phyloP scores from a whole-genome alignment of 306 rosid species.

The Lablab purpureus region DNA sequence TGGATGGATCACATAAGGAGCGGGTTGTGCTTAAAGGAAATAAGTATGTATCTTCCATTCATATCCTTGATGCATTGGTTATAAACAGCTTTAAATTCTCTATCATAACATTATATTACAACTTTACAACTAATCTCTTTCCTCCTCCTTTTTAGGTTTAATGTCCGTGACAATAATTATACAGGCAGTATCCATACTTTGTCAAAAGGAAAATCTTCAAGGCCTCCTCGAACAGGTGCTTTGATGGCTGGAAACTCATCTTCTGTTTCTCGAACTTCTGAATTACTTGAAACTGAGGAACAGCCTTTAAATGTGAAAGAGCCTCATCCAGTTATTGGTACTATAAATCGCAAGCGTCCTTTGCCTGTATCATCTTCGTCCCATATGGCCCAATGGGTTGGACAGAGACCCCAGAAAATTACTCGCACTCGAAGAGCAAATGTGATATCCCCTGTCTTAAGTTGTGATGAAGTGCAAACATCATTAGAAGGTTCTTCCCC shows the following conservation, averaged over 20 bases:
- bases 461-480: conserved; percentile 63
- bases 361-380: conserved; percentile 65
- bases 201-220: conserved; percentile 80
- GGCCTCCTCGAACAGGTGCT: conserved; percentile 73
- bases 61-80: conserved; percentile 24
- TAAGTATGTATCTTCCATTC: conserved; percentile 59
- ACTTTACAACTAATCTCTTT: conserved; percentile 19
- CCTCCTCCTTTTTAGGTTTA: conserved; percentile 55
- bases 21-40: conserved; percentile 61
- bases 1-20: conserved; percentile 65
- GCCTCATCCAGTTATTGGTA: conserved; percentile 56
- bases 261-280: conserved; percentile 62
- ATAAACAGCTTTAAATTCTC: conserved; percentile 12
- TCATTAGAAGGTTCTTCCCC: conserved; percentile 70
- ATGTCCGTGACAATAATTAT: conserved; percentile 60
- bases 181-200: conserved; percentile 55
- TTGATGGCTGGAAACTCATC: conserved; percentile 59
- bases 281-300: conserved; percentile 66
- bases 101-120: conserved; percentile 10
- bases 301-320: conserved; percentile 64
- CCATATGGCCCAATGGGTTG: conserved; percentile 89
- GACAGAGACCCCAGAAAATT: conserved; percentile 85
- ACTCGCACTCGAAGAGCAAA: conserved; percentile 85
- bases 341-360: conserved; percentile 65
- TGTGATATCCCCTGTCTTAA: conserved; percentile 75